Conservation (phyloP, 495 filamentous ascomycete genomes). For the Penicillium maclennaniae region DNA sequence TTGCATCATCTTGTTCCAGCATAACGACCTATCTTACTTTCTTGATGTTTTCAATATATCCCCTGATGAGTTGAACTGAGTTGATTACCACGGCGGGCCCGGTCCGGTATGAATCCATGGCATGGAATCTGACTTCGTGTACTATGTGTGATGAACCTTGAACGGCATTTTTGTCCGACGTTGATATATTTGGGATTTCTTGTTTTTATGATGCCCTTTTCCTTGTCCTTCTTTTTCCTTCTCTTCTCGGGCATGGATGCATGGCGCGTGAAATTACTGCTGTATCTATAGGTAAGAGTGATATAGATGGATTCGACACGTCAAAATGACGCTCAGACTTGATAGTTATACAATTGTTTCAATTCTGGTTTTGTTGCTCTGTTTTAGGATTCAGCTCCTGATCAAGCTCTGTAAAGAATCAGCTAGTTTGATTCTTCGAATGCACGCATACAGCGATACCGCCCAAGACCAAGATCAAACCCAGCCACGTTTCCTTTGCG, state of each 20-base stretch:
- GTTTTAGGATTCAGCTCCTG: background rate
- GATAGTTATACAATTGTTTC: background rate
- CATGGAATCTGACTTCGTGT: slow-evolving; percentile 14
- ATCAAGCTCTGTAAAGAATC: background rate
- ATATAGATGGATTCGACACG: slow-evolving; percentile 12
- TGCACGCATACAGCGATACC: slow-evolving; percentile 88
- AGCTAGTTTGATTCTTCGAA: slow-evolving; percentile 38
- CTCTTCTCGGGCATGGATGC: slow-evolving; percentile 1
- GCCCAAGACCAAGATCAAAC: slow-evolving; percentile 73
- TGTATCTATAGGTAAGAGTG: slow-evolving; percentile 23
- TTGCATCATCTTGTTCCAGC: slow-evolving; percentile 9
- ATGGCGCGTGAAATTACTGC: slow-evolving; percentile 3
- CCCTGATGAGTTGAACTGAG: slow-evolving; percentile 7
- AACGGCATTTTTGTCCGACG: slow-evolving; percentile 8
- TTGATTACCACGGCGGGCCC: slow-evolving; percentile 31
- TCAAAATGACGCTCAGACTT: background rate
- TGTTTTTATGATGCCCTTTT: slow-evolving; percentile 9
- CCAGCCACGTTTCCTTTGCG: slow-evolving; percentile 81
- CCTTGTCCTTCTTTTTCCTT: slow-evolving; percentile 5
- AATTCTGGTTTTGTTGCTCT: background rate
- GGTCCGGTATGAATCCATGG: slow-evolving; percentile 24
- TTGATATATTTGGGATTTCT: slow-evolving; percentile 14
- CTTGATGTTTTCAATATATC: slow-evolving; percentile 23
- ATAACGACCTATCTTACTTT: slow-evolving; percentile 16
- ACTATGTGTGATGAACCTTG: slow-evolving; percentile 22